These are phyloP conservation scores for Mercurialis annua DNA, from an alignment of 345 rosid genomes.

Conservation along the genomic window DNA sequence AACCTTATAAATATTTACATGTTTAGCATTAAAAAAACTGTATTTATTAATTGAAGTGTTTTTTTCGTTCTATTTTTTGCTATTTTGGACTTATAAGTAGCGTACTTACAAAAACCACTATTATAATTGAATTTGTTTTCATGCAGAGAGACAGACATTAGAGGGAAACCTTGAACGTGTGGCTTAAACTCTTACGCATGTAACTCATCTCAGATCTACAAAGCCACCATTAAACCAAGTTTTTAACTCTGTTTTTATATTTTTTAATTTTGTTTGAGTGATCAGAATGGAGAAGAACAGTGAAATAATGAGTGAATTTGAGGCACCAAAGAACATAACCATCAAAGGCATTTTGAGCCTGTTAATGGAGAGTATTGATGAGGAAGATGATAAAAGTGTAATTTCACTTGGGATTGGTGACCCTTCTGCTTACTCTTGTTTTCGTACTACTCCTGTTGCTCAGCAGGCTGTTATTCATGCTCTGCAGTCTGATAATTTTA, in stretches of 20 bases:
- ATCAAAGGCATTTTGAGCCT: slow-evolving; percentile 77
- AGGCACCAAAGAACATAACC: slow-evolving; percentile 47
- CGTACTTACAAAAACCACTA: too few relatives aligned
- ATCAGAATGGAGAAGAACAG: not conserved
- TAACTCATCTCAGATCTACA: not conserved
- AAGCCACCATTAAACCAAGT: not conserved
- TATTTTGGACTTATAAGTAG: too few relatives aligned
- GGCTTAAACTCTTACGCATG: slow-evolving; percentile 12
- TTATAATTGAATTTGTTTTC: slow-evolving; percentile 15
- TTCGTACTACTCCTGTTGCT: slow-evolving; percentile 60
- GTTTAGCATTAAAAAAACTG: too few relatives aligned
- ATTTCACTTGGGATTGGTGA: slow-evolving; percentile 92
- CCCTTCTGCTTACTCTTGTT: slow-evolving; percentile 79
- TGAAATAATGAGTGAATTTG: slow-evolving; percentile 32
- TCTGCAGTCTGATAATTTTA: slow-evolving; percentile 69
- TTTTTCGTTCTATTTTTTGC: too few relatives aligned
- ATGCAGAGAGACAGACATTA: slow-evolving; percentile 5
- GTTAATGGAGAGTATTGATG: slow-evolving; percentile 52
- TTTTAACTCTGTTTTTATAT: not conserved
- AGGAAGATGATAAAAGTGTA: slow-evolving; percentile 36
- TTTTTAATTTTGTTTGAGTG: too few relatives aligned
- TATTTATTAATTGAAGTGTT: too few relatives aligned
- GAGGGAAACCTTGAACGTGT: slow-evolving; percentile 14
- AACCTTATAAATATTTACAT: too few relatives aligned
- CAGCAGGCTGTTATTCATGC: slow-evolving; percentile 61